Evolutionary conservation across 2,329 filamentous ascomycete species (phyloP).

Genomic region (Curvularia lunata): DNA sequence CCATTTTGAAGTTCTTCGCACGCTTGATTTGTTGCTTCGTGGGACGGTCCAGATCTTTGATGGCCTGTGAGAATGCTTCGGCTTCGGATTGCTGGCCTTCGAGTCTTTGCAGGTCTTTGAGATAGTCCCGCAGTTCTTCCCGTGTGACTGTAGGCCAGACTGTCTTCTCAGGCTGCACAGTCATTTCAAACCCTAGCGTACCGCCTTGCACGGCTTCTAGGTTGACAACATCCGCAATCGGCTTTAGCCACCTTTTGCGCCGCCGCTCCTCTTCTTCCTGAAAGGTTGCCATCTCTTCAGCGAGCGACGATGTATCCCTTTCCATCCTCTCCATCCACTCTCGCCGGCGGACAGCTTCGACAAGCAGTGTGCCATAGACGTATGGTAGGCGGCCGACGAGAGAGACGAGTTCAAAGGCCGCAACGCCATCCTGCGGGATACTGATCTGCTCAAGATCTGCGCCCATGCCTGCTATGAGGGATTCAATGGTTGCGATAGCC

Average conservation of each 20-base stretch:
- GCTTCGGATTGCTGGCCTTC: conserved; percentile 70
- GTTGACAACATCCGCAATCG: conserved; percentile 76
- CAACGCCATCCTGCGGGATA: conserved; percentile 75
- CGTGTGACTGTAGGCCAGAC: conserved; percentile 80
- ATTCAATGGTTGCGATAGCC: conserved; percentile 79
- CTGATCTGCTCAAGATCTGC: conserved; percentile 73
- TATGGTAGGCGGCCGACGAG: conserved; percentile 83
- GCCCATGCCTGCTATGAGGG: conserved; percentile 74
- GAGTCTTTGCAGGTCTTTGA: conserved; percentile 69
- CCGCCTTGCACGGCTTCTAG: conserved; percentile 70
- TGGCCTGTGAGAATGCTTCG: conserved; percentile 74
- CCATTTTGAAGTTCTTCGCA: conserved; percentile 93
- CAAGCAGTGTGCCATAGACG: conserved; percentile 86
- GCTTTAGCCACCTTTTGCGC: conserved; percentile 88
- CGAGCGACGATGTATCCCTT: conserved; percentile 81
- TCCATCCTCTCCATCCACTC: conserved; percentile 94
- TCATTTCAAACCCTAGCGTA: conserved; percentile 82
- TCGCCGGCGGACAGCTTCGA: conserved; percentile 82
- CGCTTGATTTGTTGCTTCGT: conserved; percentile 86
- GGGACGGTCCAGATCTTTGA: conserved; percentile 79
- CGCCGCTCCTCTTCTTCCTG: conserved; percentile 92
- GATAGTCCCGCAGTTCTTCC: conserved; percentile 77
- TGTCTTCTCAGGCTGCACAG: conserved; percentile 78
- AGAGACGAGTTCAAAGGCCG: conserved; percentile 80
- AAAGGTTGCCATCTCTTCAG: conserved; percentile 90